These are phyloP conservation scores for Triticum aestivum DNA, from an alignment of 176 grass and related monocot species.

Conservation along the genomic window IWGSC_CS_RefSeq_v2.1 NC_057814.1:92416617-92417116, in stretches of 20 bases:
- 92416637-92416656: constrained; percentile 45
- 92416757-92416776: constrained; percentile 30
- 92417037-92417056: not conserved
- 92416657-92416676: constrained; percentile 42
- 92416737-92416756: constrained; percentile 17
- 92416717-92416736: constrained; percentile 38
- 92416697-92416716: constrained; percentile 38
- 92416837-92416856: not conserved
- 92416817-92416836: not conserved
- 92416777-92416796: constrained; percentile 37
- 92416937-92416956: not conserved
- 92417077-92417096: not conserved
- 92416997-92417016: not conserved
- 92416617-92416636: constrained; percentile 54
- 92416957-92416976: not conserved
- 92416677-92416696: constrained; percentile 52
- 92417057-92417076: not conserved
- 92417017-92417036: not conserved
- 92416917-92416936: constrained; percentile 25
- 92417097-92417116: not conserved
- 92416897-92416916: constrained; percentile 42
- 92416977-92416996: not conserved
- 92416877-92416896: constrained; percentile 36
- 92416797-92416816: not conserved
- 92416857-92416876: constrained; percentile 30